Evolutionary conservation across 257 asterid genomes (phyloP).

Genomic region (Striga asiatica): DNA sequence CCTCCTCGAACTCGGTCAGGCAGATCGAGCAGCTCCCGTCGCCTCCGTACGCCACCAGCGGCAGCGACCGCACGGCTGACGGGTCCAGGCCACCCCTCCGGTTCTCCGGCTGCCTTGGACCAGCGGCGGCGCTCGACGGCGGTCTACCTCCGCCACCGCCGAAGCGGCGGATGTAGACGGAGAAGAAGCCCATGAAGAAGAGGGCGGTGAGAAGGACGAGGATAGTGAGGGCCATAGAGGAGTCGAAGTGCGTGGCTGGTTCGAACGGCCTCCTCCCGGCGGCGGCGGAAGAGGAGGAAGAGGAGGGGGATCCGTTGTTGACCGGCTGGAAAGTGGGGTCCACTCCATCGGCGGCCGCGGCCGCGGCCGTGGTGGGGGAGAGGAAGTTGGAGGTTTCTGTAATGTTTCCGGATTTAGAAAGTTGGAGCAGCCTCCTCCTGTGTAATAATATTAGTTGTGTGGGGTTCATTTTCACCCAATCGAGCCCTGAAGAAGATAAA

Average conservation of each 20-base stretch:
- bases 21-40: constrained; percentile 48
- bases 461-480: constrained; percentile 17
- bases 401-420: background rate
- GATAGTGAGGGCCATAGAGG: constrained; percentile 45
- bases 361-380: background rate
- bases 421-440: constrained; percentile 15
- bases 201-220: constrained; percentile 48
- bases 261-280: background rate
- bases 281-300: constrained; percentile 14
- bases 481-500: no score
- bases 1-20: constrained; percentile 46
- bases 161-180: constrained; percentile 51
- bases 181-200: constrained; percentile 53
- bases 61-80: constrained; percentile 30
- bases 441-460: background rate
- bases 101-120: constrained; percentile 1
- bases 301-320: constrained; percentile 1
- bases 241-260: constrained; percentile 25
- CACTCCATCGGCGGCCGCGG: no score
- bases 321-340: background rate
- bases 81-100: constrained; percentile 28
- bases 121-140: constrained; percentile 7
- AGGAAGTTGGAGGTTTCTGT: background rate
- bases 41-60: constrained; percentile 36
- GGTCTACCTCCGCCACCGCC: constrained; percentile 19